Percentiles rank a stretch among this genome's conserved stretches.
Evolutionary conservation across 2,329 filamentous ascomycete species (phyloP).

Genomic region (Aspergillus cejpii): DNA sequence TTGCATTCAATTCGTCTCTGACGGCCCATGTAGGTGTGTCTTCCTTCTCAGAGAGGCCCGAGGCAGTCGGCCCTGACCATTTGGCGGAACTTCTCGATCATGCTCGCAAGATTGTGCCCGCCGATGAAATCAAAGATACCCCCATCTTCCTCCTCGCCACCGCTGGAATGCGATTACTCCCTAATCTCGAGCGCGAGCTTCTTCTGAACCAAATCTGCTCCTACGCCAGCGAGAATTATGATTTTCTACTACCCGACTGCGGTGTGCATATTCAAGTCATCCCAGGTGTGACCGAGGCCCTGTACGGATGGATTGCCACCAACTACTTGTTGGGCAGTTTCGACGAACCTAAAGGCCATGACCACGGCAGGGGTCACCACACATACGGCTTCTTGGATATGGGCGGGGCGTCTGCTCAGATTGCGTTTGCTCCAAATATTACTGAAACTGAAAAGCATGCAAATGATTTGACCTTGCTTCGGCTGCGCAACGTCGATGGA

Average conservation of each 20-base stretch:
- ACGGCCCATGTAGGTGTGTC: slow-evolving; percentile 57
- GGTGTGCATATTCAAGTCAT: slow-evolving; percentile 87
- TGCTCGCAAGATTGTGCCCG: slow-evolving; percentile 70
- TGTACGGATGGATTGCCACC: slow-evolving; percentile 96
- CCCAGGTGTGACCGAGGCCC: slow-evolving; percentile 84
- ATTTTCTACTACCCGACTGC: slow-evolving; percentile 86
- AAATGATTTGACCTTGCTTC: slow-evolving; percentile 77
- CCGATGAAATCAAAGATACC: slow-evolving; percentile 69
- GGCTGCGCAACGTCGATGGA: slow-evolving; percentile 77
- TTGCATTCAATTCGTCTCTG: slow-evolving; percentile 2
- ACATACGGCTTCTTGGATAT: slow-evolving; percentile 98
- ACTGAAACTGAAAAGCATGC: slow-evolving; percentile 88
- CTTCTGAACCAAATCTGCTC: slow-evolving; percentile 73
- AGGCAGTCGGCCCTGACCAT: slow-evolving; percentile 73
- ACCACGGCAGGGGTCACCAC: slow-evolving; percentile 79
- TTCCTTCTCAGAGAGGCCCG: slow-evolving; percentile 71
- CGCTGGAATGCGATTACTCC: slow-evolving; percentile 84
- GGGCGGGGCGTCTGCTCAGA: slow-evolving; percentile 95
- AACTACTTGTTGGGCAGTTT: slow-evolving; percentile 94
- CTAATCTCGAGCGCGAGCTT: slow-evolving; percentile 62
- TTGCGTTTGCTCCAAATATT: slow-evolving; percentile 89
- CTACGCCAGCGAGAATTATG: slow-evolving; percentile 68
- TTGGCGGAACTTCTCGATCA: slow-evolving; percentile 72
- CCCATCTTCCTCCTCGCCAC: slow-evolving; percentile 94
- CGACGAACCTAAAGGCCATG: slow-evolving; percentile 64